Conservation (phyloP, 441 rosid species). For the Erodium moschatum region DNA sequence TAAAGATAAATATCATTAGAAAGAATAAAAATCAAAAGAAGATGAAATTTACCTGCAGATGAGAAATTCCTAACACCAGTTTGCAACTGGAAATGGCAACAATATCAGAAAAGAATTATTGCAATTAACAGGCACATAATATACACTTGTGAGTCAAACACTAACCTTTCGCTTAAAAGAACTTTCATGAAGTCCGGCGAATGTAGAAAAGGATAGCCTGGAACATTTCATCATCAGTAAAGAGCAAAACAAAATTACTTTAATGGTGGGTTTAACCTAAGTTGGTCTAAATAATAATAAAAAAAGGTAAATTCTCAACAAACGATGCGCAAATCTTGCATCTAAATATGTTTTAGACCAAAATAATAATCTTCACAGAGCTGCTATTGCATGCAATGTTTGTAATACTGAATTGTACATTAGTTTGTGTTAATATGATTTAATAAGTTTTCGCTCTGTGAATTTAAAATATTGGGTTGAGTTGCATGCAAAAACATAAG, state of each 20-base stretch:
- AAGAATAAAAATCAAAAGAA: slow-evolving; percentile 6
- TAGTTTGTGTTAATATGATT: not conserved
- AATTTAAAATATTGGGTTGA: not conserved
- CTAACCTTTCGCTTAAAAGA: slow-evolving; percentile 45
- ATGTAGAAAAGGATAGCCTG: slow-evolving; percentile 42
- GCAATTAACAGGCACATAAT: slow-evolving; percentile 12
- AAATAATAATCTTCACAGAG: too few species aligned
- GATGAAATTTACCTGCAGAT: slow-evolving; percentile 46
- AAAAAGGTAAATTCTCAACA: too few species aligned
- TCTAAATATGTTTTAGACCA: too few species aligned
- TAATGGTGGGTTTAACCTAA: not conserved
- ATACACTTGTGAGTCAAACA: slow-evolving; percentile 11
- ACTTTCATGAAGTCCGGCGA: slow-evolving; percentile 31
- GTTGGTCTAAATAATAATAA: not conserved
- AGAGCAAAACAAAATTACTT: too few species aligned
- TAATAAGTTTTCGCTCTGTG: not conserved
- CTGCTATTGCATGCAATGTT: too few species aligned
- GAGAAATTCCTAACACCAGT: slow-evolving; percentile 60
- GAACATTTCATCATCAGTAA: too few species aligned
- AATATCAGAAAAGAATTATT: slow-evolving; percentile 7
- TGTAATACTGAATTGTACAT: not conserved
- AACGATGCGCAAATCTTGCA: too few species aligned
- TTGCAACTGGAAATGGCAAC: slow-evolving; percentile 40
- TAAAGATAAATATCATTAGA: not conserved
- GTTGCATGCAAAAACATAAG: not conserved